Evolutionary conservation across 2,329 filamentous ascomycete genomes (phyloP).

Genomic region (Pseudogymnoascus verrucosus): DNA sequence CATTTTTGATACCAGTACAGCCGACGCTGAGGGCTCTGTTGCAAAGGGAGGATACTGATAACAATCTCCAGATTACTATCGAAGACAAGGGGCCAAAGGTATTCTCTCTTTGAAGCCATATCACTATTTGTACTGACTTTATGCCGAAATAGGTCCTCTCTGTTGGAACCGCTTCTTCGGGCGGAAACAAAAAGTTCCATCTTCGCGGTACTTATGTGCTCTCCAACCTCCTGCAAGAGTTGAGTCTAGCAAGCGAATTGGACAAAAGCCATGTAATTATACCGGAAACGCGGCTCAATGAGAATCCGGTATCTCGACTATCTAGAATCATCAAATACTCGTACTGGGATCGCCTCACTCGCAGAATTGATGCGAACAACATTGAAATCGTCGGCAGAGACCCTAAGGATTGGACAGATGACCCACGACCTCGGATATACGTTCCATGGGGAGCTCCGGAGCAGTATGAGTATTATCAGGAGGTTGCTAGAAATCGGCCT

Average conservation of each 20-base stretch:
- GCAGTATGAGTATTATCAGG: constrained; percentile 82
- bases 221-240: constrained; percentile 90
- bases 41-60: constrained; percentile 83
- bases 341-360: constrained; percentile 88
- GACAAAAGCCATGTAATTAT: constrained; percentile 84
- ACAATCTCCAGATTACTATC: constrained; percentile 95
- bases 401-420: constrained; percentile 89
- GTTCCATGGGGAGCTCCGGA: constrained; percentile 76
- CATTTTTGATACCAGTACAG: constrained; percentile 82
- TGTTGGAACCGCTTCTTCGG: constrained; percentile 76
- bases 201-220: constrained; percentile 95
- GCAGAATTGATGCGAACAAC: constrained; percentile 80
- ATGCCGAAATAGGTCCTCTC: constrained; percentile 55
- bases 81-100: constrained; percentile 92
- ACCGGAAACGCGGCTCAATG: constrained; percentile 80
- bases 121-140: too few relatives aligned
- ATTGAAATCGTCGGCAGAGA: constrained; percentile 82
- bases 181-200: constrained; percentile 80
- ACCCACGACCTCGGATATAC: constrained; percentile 90
- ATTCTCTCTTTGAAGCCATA: constrained; percentile 14
- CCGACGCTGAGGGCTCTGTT: constrained; percentile 70
- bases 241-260: constrained; percentile 85
- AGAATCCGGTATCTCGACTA: constrained; percentile 90
- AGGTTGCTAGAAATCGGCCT: constrained; percentile 68
- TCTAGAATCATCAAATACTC: constrained; percentile 78